Conservation (phyloP, 805 yeast genomes). For the Saccharomycopsis malanga region DNA sequence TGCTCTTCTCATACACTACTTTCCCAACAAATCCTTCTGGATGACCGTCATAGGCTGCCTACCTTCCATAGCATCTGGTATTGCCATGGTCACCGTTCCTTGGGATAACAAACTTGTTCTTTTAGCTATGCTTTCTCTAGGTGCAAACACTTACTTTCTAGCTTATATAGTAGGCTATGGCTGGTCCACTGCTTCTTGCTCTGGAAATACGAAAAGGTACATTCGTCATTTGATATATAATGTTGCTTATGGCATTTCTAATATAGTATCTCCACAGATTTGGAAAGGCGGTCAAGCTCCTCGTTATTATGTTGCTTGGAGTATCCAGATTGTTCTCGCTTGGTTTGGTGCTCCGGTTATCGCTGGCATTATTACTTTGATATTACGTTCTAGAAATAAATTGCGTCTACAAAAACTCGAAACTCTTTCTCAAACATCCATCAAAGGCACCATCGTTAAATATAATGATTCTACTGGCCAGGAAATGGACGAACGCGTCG, state of each 20-base stretch:
- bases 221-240: slow-evolving; percentile 34
- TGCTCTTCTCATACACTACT: slow-evolving; percentile 27
- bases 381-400: slow-evolving; percentile 34
- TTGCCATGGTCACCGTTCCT: slow-evolving; percentile 36
- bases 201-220: slow-evolving; percentile 41
- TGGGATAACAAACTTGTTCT: slow-evolving; percentile 35
- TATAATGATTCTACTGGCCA: slow-evolving; percentile 15
- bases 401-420: slow-evolving; percentile 25
- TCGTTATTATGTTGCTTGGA: slow-evolving; percentile 39
- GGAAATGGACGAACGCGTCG: slow-evolving; percentile 27
- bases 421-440: slow-evolving; percentile 8
- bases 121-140: slow-evolving; percentile 35
- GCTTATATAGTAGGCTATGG: slow-evolving; percentile 22
- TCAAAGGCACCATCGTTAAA: slow-evolving; percentile 23
- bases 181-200: slow-evolving; percentile 28
- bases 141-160: slow-evolving; percentile 32
- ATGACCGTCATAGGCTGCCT: slow-evolving; percentile 26
- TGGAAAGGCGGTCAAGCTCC: slow-evolving; percentile 36
- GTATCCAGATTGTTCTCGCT: slow-evolving; percentile 40
- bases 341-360: slow-evolving; percentile 33
- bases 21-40: slow-evolving; percentile 31
- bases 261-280: slow-evolving; percentile 42
- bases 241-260: slow-evolving; percentile 35
- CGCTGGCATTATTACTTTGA: slow-evolving; percentile 32
- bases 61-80: slow-evolving; percentile 36